These are phyloP conservation scores for Suillus paluster DNA, from an alignment of 768 basidiomycete species.

Conservation along the genomic window DNA sequence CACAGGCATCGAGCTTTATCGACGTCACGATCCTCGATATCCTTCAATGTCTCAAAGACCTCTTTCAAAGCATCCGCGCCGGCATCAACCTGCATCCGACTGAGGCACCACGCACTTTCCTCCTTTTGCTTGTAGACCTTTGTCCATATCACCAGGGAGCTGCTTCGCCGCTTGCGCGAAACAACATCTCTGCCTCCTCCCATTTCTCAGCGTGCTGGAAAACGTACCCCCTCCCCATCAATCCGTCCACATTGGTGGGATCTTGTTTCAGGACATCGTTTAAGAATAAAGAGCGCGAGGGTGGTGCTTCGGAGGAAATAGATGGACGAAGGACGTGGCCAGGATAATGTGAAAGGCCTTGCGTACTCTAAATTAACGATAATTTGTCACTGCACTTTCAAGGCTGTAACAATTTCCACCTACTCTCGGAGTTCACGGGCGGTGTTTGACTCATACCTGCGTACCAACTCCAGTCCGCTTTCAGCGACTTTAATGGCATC, in stretches of 20 bases:
- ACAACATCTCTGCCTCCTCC: slow-evolving; percentile 65
- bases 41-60: slow-evolving; percentile 50
- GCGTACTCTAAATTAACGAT: slow-evolving; percentile 50
- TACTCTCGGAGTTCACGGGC: slow-evolving; percentile 59
- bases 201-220: slow-evolving; percentile 67
- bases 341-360: slow-evolving; percentile 74
- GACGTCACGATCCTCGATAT: slow-evolving; percentile 49
- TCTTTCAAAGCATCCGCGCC: slow-evolving; percentile 53
- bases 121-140: slow-evolving; percentile 71
- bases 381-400: background rate
- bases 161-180: slow-evolving; percentile 60
- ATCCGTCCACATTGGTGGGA: slow-evolving; percentile 62
- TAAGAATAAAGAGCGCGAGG: slow-evolving; percentile 72
- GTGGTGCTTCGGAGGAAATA: slow-evolving; percentile 92
- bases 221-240: slow-evolving; percentile 80
- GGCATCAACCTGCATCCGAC: slow-evolving; percentile 53
- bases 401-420: slow-evolving; percentile 18
- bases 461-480: slow-evolving; percentile 63
- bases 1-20: slow-evolving; percentile 83
- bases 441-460: slow-evolving; percentile 55
- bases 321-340: slow-evolving; percentile 79
- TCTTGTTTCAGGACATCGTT: slow-evolving; percentile 69
- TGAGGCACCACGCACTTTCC: slow-evolving; percentile 83
- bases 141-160: slow-evolving; percentile 47
- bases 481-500: slow-evolving; percentile 75